Evolutionary conservation across 2,329 filamentous ascomycete genomes (phyloP), one percentile per base, ranked within the genome.

Genomic region (Curvularia sp.): DNA sequence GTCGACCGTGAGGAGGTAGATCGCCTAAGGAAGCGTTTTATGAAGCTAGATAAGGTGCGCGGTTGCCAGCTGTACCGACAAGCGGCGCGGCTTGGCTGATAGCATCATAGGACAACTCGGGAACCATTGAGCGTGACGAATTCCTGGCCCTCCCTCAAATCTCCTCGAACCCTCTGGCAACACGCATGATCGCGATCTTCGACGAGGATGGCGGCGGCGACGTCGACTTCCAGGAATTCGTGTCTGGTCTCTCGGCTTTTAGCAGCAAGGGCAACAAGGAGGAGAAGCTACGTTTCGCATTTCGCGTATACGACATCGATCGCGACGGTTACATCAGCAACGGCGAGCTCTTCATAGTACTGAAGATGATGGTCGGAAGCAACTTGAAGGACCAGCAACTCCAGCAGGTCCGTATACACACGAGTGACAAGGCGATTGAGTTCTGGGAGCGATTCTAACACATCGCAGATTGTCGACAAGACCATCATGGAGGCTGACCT

Each of bases 341-440:
- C 79, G 95, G 95, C 72, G 95, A 99, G 83, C 86, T 99, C 50
- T 99, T 98, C 79, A 98, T 99, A 73, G 95, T 99, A 74, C 85
- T 99, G 73, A 99, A 99, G 90, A 99, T 99, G 95, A 99, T 99
- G 95, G 95, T 99, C 50, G 95, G 95, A 59, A 97, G 91, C 82
- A 99, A 99, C 80, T 82, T 99, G 74, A 99, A 99, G 85, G 95
- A 99, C 79, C 92, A 97, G 80, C 95, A 99, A 82, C 82, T 99
- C 77, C 95, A 99, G 82, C 95, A 94, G 80, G 81, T 82, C 71
- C 49, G 70, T 47, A 19, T 9, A 41, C 5, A 43, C 10, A 18
- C 8, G 18, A 23, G 8, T n/a, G 18, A 9, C 10, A 10, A 36
- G 27, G 5, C 4, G 12, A 19, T 21, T 8, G 3, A 18, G 23